These are phyloP conservation scores for Calonectria leucothoes DNA, from an alignment of 2,329 filamentous ascomycete species.

Conservation along the genomic window DNA sequence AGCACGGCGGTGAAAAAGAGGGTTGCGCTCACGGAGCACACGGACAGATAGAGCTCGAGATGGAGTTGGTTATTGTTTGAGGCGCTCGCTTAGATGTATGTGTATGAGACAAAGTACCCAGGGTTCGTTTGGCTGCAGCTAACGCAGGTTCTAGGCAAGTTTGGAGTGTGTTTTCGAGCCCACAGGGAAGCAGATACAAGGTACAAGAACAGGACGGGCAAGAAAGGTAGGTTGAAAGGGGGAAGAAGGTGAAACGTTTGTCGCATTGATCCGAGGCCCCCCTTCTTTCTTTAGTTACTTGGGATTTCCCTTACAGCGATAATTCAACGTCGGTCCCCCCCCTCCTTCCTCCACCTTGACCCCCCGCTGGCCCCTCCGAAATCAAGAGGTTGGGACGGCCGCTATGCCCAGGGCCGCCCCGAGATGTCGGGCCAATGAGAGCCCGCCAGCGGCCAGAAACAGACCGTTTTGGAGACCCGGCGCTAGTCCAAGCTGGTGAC, in stretches of 20 bases:
- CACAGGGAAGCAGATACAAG: background rate
- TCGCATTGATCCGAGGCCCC: background rate
- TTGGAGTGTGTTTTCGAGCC: background rate
- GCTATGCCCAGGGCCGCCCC: background rate
- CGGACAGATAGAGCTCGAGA: background rate
- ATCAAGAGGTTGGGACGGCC: constrained; percentile 39
- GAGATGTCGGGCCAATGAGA: constrained; percentile 33
- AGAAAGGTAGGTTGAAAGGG: background rate
- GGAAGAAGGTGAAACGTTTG: constrained; percentile 19
- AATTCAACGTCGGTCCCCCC: background rate
- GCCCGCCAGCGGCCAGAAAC: constrained; percentile 32
- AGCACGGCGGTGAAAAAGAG: background rate
- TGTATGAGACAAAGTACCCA: constrained; percentile 10
- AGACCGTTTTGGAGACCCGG: constrained; percentile 36
- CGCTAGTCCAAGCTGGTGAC: constrained; percentile 27
- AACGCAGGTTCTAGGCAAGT: constrained; percentile 10
- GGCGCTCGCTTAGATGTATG: constrained; percentile 2
- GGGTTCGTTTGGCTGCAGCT: constrained; percentile 10
- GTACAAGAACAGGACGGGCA: background rate
- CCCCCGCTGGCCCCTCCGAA: constrained; percentile 25
- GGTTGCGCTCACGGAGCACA: background rate
- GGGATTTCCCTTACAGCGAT: constrained; percentile 17
- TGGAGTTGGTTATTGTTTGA: background rate
- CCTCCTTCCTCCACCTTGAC: background rate
- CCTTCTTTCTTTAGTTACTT: background rate